Base-by-base conservation (phyloP, 1,284 basidiomycete genomes). In the Heterobasidion occidentale region DNA sequence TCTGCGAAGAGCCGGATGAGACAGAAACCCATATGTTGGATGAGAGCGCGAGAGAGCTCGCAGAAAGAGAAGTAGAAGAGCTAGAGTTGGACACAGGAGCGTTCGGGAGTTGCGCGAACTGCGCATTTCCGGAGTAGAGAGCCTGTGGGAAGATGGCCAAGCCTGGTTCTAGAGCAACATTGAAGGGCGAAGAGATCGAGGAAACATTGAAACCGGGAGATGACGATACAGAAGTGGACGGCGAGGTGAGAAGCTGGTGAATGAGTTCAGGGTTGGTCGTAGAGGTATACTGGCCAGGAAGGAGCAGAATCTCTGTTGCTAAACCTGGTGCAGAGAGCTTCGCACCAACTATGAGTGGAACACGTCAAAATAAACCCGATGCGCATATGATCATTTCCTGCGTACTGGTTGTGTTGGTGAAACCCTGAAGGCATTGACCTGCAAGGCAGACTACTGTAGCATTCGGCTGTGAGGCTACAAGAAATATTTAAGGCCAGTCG, bases 251-350 rank as follows among this genome's bases (percentile, higher is more conserved):
- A 48, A 84, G 67, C 53, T 79, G 70, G 63, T 88, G 84, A 34
- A 90, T 77, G 42, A 90, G 74, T 67, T 84, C 75, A 9, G 88
- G 89, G 64, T 81, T 83, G 7, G 86, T 86, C 9, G 80, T 76
- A 20, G 83, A 76, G 0, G 84, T 77, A 64, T 91, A 91, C 70
- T 85, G 79, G 55, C 85, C 88, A 7, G 88, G 88, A 44, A 91
- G 78, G 44, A 91, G 76, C 51, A 82, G 79, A 20, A 88, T 69
- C 56, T 73, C 69, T 35, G 79, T 75, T 33, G 79, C 68, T 53
- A 70, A 70, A 62, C 79, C 81, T 35, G 79, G 68, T 36, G 79
- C 75, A 48, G 79, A 82, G 59, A 90, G 67, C 54, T 76, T 80
- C 62, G 78, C 77, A 60, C 88, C 88, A 61, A 90, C 88, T 90